Conservation (phyloP, 2,329 filamentous ascomycete genomes). For the Phyllosticta ampelicida region DNA sequence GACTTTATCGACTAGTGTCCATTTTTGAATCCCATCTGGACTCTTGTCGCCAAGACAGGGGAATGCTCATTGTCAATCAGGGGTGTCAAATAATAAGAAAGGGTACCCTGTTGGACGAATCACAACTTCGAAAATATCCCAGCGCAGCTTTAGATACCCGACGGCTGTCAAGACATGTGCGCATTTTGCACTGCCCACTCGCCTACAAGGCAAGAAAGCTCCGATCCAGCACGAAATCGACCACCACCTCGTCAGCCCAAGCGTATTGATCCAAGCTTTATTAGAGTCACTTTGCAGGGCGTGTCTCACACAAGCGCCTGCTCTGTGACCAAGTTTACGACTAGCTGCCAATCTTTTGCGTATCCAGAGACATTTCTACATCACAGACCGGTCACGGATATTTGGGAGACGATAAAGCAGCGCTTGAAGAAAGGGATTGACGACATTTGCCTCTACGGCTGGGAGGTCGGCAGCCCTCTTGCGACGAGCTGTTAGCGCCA, state of each 20-base stretch:
- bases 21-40: slow-evolving; percentile 2
- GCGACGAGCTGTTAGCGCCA: neutral
- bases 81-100: neutral
- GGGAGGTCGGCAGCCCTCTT: neutral
- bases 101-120: neutral
- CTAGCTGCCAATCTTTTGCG: neutral
- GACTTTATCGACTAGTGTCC: slow-evolving; percentile 6
- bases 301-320: neutral
- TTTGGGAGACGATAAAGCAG: neutral
- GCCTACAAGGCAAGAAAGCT: neutral
- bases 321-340: neutral
- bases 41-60: slow-evolving; percentile 4
- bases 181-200: neutral
- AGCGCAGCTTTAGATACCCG: neutral
- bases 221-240: neutral
- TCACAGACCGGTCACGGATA: neutral
- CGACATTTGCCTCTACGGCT: neutral
- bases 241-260: neutral
- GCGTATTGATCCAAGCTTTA: neutral
- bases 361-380: neutral
- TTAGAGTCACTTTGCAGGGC: neutral
- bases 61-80: neutral
- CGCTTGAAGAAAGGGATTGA: neutral
- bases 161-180: neutral
- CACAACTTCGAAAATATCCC: neutral